Evolutionary conservation across 306 rosid genomes (phyloP).

Genomic region (Quercus berberidifolia): DNA sequence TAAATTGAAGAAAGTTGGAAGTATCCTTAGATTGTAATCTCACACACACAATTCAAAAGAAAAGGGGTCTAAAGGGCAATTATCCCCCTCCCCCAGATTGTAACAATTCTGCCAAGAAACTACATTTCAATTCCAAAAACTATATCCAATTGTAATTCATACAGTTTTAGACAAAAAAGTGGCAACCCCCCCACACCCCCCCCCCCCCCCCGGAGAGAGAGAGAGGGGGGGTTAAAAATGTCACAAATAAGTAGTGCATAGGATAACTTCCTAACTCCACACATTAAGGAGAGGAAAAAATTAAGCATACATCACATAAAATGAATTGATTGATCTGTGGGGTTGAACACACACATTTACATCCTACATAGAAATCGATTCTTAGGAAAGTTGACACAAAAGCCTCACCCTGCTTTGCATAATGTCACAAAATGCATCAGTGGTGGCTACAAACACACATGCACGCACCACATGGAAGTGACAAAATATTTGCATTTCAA

Average conservation of each 20-base stretch:
- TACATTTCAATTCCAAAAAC: background rate
- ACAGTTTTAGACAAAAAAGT: too few relatives aligned
- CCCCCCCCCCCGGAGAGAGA: too few relatives aligned
- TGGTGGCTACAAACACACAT: background rate
- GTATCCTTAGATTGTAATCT: conserved; percentile 3
- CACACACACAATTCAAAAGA: background rate
- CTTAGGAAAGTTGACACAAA: background rate
- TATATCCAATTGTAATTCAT: too few relatives aligned
- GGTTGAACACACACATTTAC: background rate
- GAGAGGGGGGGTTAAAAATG: too few relatives aligned
- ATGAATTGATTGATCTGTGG: background rate
- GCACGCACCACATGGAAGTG: background rate
- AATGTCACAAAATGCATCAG: background rate
- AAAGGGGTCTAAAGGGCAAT: too few relatives aligned
- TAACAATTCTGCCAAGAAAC: background rate
- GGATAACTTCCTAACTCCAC: too few relatives aligned
- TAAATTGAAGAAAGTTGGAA: background rate
- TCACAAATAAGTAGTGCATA: too few relatives aligned
- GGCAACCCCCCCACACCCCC: too few relatives aligned
- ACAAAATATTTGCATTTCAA: background rate
- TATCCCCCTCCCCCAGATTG: too few relatives aligned
- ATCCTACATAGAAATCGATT: background rate
- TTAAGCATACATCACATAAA: background rate
- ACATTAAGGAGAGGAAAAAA: background rate
- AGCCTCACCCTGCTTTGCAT: background rate